These are phyloP conservation scores for Neurospora sp. DNA, from an alignment of 495 filamentous ascomycete genomes.

Conservation along the genomic window DNA sequence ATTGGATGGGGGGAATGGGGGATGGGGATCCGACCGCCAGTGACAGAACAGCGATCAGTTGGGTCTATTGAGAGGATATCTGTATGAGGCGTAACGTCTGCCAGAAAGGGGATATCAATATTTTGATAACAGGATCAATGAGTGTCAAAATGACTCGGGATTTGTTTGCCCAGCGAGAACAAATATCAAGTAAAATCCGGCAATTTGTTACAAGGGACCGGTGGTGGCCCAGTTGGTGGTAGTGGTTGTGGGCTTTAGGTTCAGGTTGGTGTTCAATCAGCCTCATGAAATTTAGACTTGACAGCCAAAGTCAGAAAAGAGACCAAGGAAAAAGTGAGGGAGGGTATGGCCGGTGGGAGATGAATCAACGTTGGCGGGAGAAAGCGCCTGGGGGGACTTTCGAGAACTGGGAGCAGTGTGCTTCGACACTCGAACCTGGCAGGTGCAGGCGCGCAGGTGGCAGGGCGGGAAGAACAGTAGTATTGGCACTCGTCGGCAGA, in stretches of 20 bases:
- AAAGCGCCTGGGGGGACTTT: not conserved
- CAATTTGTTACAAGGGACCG: not conserved
- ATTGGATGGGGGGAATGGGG: not conserved
- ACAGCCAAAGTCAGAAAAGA: not conserved
- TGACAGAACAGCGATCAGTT: not conserved
- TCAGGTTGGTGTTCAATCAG: not conserved
- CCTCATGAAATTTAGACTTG: not conserved
- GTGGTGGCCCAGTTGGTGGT: not conserved
- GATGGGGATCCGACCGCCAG: not conserved
- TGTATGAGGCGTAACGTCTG: not conserved
- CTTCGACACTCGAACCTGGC: not conserved
- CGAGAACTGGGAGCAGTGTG: not conserved
- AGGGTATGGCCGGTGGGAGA: not conserved
- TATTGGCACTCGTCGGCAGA: not conserved
- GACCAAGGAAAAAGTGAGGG: not conserved
- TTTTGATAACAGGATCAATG: not conserved
- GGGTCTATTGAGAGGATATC: not conserved
- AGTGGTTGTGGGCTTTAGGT: not conserved
- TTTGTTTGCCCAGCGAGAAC: not conserved
- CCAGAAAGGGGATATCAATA: not conserved
- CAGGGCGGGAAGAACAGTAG: not conserved
- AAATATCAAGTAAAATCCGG: not conserved
- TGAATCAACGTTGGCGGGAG: not conserved
- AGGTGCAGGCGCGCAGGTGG: not conserved
- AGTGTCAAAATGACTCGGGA: not conserved